Conservation (phyloP, 164 flowering plant genomes). For the Kingdonia uniflora region DNA sequence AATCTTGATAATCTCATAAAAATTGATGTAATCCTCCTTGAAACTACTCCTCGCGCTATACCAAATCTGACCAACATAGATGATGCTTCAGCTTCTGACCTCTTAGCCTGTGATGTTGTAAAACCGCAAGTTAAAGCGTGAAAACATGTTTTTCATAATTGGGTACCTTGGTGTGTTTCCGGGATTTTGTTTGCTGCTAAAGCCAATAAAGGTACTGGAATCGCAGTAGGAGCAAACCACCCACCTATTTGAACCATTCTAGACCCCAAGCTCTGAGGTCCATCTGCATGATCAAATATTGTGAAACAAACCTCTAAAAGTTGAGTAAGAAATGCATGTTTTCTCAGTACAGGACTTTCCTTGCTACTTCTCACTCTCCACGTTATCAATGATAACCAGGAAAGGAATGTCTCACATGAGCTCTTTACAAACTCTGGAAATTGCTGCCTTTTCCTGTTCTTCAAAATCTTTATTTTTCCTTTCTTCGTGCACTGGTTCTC, state of each 20-base stretch:
- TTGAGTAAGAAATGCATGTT: constrained; percentile 62
- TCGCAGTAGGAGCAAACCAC: constrained; percentile 82
- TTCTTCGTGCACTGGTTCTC: constrained; percentile 45
- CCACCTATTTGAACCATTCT: constrained; percentile 82
- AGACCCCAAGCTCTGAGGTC: constrained; percentile 73
- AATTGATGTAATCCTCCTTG: constrained; percentile 39
- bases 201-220: constrained; percentile 53
- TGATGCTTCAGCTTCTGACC: constrained; percentile 74
- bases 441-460: constrained; percentile 81
- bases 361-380: constrained; percentile 75
- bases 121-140: constrained; percentile 56
- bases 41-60: constrained; percentile 56
- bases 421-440: constrained; percentile 64
- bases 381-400: constrained; percentile 77
- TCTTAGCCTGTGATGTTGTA: constrained; percentile 38
- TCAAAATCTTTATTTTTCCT: constrained; percentile 62
- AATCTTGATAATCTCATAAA: constrained; percentile 58
- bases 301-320: constrained; percentile 91
- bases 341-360: constrained; percentile 35
- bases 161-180: constrained; percentile 29
- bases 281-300: constrained; percentile 93
- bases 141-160: constrained; percentile 42
- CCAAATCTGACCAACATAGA: constrained; percentile 75
- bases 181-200: constrained; percentile 64
- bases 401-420: constrained; percentile 92